Evolutionary conservation across 2,329 filamentous ascomycete species (phyloP).

Genomic region (Myriosclerotinia scirpicola): DNA sequence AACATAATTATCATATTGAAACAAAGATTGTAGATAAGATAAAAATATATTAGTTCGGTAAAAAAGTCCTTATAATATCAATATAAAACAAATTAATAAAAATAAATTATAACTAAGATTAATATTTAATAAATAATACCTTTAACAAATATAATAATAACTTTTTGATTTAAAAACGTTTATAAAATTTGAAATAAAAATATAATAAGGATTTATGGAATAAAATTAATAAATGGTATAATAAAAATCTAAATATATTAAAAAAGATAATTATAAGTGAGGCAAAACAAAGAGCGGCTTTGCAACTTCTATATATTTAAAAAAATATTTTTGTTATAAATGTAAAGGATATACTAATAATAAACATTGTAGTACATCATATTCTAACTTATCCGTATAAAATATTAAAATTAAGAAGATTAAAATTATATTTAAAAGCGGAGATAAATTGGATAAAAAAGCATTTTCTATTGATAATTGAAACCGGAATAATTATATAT

Average conservation of each 20-base stretch:
- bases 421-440: neutral
- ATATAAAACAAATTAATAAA: neutral
- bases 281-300: neutral
- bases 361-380: neutral
- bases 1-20: neutral
- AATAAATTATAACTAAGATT: neutral
- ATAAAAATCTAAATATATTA: neutral
- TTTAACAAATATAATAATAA: neutral
- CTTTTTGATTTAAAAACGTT: neutral
- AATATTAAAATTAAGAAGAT: neutral
- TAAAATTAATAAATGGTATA: neutral
- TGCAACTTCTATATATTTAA: neutral
- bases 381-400: neutral
- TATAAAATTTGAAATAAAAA: neutral
- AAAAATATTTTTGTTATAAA: neutral
- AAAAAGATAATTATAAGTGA: neutral
- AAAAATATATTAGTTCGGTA: too few relatives aligned
- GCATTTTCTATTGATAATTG: neutral
- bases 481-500: neutral
- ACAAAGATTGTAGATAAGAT: neutral
- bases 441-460: neutral
- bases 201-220: too few relatives aligned
- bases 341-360: neutral
- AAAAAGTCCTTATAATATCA: too few relatives aligned
- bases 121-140: neutral